These are phyloP conservation scores for Avena sativa DNA, from an alignment of 176 grass and related monocot genomes.

Conservation along the genomic window DNA sequence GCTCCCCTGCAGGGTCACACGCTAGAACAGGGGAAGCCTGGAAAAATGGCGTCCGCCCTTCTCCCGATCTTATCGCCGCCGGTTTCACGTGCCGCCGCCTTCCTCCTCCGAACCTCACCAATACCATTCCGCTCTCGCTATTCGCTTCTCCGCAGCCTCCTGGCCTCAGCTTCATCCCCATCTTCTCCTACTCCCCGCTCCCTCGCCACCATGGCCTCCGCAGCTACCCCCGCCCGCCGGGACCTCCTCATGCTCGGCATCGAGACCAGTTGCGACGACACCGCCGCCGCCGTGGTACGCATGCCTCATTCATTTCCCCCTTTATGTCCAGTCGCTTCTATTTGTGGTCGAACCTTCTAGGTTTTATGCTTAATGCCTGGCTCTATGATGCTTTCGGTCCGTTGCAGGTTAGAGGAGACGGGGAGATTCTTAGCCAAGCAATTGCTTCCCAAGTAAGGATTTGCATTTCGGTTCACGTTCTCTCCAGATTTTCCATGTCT, in stretches of 20 bases:
- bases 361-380: constrained; percentile 18
- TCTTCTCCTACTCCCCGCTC: background rate
- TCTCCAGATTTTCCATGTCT: background rate
- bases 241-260: constrained; percentile 87
- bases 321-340: background rate
- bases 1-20: background rate
- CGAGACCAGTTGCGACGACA: constrained; percentile 96
- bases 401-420: constrained; percentile 80
- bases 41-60: constrained; percentile 63
- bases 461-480: background rate
- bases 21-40: constrained; percentile 25
- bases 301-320: background rate
- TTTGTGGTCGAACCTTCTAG: background rate
- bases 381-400: constrained; percentile 9
- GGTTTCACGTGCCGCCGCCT: constrained; percentile 52
- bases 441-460: constrained; percentile 80
- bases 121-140: background rate
- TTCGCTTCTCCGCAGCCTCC: constrained; percentile 20
- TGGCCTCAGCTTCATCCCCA: background rate
- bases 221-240: background rate
- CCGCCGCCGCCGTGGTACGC: constrained; percentile 75
- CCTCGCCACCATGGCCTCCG: constrained; percentile 32
- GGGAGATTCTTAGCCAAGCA: constrained; percentile 88
- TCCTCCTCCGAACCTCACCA: constrained; percentile 35
- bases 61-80: constrained; percentile 57